A percentile compares a stretch with the other conserved stretches of the same genome.
These are phyloP conservation scores for Claviceps pusilla DNA, from an alignment of 2,329 filamentous ascomycete species.

Conservation along the genomic window DNA sequence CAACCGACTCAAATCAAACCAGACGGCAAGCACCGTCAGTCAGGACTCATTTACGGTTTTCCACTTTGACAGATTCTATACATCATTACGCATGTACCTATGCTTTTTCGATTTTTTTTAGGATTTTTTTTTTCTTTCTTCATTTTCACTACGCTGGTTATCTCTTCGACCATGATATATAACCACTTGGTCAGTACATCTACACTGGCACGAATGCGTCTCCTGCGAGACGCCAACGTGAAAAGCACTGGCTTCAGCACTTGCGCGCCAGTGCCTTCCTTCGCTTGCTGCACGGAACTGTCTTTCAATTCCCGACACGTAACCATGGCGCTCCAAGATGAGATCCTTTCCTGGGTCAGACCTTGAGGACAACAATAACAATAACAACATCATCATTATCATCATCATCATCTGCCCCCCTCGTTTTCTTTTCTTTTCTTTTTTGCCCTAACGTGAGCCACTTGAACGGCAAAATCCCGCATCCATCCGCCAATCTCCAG, in stretches of 20 bases:
- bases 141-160: constrained; percentile 9
- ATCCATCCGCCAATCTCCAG: constrained; percentile 9
- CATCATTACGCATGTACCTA: background rate
- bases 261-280: background rate
- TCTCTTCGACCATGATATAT: constrained; percentile 7
- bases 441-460: constrained; percentile 8
- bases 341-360: background rate
- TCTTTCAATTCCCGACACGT: constrained; percentile 3
- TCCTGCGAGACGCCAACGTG: constrained; percentile 9
- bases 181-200: constrained; percentile 15
- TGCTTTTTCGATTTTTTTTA: background rate
- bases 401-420: constrained; percentile 2
- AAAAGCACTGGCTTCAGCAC: constrained; percentile 12
- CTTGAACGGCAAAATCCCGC: constrained; percentile 1
- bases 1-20: too few relatives aligned
- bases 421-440: background rate
- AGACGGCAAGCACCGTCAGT: too few relatives aligned
- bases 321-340: constrained; percentile 5
- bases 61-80: background rate
- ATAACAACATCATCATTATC: background rate
- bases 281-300: constrained; percentile 2
- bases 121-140: constrained; percentile 1
- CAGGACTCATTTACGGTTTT: background rate
- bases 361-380: background rate
- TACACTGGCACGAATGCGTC: constrained; percentile 7